These are phyloP conservation scores for Dictyostelium capitatum DNA, from an alignment of 78 protist genomes.

Conservation along the genomic window DNA sequence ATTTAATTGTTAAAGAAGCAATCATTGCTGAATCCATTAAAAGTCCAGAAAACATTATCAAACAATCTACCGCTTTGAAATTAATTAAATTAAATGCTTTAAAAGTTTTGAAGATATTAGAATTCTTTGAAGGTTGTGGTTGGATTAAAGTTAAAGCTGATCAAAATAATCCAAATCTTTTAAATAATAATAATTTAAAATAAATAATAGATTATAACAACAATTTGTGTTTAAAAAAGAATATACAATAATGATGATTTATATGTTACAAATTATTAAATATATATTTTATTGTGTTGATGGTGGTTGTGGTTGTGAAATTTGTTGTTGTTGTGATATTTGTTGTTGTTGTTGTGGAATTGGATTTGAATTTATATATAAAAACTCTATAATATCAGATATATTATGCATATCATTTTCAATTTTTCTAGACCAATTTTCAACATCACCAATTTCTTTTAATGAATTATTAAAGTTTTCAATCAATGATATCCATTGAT, in stretches of 20 bases:
- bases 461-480: constrained; percentile 74
- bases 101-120: constrained; percentile 8
- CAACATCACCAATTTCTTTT: constrained; percentile 87
- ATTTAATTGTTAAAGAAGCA: constrained; percentile 41
- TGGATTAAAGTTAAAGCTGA: constrained; percentile 35
- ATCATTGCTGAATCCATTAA: constrained; percentile 7
- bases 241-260: no score
- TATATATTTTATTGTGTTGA: neutral
- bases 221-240: no score
- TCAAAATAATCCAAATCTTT: neutral
- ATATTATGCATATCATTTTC: constrained; percentile 82
- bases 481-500: constrained; percentile 63
- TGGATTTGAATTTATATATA: constrained; percentile 56
- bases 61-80: neutral
- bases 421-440: constrained; percentile 83
- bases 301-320: neutral
- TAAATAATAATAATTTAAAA: no score
- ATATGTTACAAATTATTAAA: no score
- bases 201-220: no score
- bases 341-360: constrained; percentile 28
- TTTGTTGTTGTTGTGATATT: constrained; percentile 23
- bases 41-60: neutral
- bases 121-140: constrained; percentile 28
- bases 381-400: constrained; percentile 68
- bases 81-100: neutral